Evolutionary conservation across 192 early-diverging fungal species (phyloP).

Genomic region (Phycomyces blakesleeanus): DNA sequence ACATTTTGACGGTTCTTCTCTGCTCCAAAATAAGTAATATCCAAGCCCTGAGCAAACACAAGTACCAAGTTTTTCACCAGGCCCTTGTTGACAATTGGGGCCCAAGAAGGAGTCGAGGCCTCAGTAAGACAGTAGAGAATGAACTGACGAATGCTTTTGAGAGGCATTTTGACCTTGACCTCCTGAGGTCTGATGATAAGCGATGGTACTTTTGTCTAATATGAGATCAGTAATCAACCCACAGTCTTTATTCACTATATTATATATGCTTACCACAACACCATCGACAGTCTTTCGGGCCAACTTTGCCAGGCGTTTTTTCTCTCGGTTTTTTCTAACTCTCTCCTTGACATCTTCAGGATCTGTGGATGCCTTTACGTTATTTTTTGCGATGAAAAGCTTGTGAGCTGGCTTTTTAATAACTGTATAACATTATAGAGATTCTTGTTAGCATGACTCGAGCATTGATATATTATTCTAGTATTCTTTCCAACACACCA

Average conservation of each 20-base stretch:
- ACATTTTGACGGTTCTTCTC: conserved; percentile 22
- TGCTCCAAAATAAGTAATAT: conserved; percentile 38
- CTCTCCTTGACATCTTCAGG: not conserved
- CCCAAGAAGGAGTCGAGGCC: conserved; percentile 31
- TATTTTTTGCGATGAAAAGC: not conserved
- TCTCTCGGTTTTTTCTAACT: not conserved
- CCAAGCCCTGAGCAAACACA: conserved; percentile 41
- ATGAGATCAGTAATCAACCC: not conserved
- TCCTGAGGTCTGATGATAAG: conserved; percentile 13
- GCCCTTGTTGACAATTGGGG: conserved; percentile 32
- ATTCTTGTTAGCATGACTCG: too few species aligned
- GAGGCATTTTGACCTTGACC: not conserved
- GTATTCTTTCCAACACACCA: not conserved
- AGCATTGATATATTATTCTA: too few species aligned
- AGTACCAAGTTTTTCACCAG: conserved; percentile 37
- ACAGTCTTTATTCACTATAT: not conserved
- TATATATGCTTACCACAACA: not conserved
- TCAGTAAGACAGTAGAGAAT: conserved; percentile 43
- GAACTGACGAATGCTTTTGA: conserved; percentile 41
- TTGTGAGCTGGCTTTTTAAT: not conserved
- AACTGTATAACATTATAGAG: not conserved
- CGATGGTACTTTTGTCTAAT: not conserved
- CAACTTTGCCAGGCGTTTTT: not conserved
- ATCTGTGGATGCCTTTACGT: not conserved
- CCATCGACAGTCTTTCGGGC: not conserved